These are phyloP conservation scores for Saccharomyces uvarum DNA, from an alignment of 1,139 yeast species.

Conservation along the genomic window DNA sequence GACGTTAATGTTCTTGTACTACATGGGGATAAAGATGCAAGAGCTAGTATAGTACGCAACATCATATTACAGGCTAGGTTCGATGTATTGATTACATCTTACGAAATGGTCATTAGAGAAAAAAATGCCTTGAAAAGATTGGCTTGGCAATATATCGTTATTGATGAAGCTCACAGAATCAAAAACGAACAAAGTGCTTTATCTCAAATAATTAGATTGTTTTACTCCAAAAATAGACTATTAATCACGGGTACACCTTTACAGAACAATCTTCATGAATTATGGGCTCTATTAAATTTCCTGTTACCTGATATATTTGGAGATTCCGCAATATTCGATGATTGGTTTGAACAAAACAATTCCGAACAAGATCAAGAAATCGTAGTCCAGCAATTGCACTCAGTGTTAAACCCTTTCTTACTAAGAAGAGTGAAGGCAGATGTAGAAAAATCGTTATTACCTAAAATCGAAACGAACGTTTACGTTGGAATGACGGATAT, in stretches of 20 bases:
- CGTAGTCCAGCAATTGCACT: slow-evolving; percentile 80
- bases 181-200: slow-evolving; percentile 69
- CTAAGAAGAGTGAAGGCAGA: slow-evolving; percentile 71
- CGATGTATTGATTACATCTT: slow-evolving; percentile 66
- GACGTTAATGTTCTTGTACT: slow-evolving; percentile 59
- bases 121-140: slow-evolving; percentile 56
- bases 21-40: slow-evolving; percentile 66
- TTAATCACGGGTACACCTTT: slow-evolving; percentile 77
- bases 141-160: slow-evolving; percentile 66
- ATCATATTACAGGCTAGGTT: slow-evolving; percentile 54
- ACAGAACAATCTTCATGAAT: slow-evolving; percentile 69
- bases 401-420: slow-evolving; percentile 71
- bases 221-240: slow-evolving; percentile 61
- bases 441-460: slow-evolving; percentile 68
- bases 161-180: slow-evolving; percentile 78
- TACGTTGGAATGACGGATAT: slow-evolving; percentile 69
- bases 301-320: slow-evolving; percentile 72
- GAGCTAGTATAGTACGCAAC: slow-evolving; percentile 46
- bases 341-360: slow-evolving; percentile 50
- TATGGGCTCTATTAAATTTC: slow-evolving; percentile 74
- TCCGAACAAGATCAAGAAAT: slow-evolving; percentile 44
- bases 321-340: slow-evolving; percentile 65
- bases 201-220: slow-evolving; percentile 67
- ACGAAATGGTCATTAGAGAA: slow-evolving; percentile 71
- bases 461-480: slow-evolving; percentile 65